Percentiles rank a stretch among this genome's conserved stretches.
Evolutionary conservation across 2,329 filamentous ascomycete genomes (phyloP).

Genomic region (Xylariaceae sp.): DNA sequence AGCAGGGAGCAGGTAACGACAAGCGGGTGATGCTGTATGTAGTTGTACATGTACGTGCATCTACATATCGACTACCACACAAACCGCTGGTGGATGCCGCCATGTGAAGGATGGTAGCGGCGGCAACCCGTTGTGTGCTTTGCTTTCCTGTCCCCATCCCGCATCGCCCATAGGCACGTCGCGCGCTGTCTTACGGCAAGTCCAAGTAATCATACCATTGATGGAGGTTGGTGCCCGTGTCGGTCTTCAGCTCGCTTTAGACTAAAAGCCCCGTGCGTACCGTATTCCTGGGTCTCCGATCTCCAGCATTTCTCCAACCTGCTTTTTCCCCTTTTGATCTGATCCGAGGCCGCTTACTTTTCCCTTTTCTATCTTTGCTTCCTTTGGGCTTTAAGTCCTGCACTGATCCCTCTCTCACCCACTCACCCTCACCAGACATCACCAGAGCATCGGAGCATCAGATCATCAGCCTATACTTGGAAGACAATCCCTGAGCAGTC

Average conservation of each 20-base stretch:
- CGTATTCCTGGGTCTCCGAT: constrained; percentile 29
- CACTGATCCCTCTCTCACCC: constrained; percentile 16
- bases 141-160: constrained; percentile 9
- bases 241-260: constrained; percentile 26
- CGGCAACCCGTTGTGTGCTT: constrained; percentile 17
- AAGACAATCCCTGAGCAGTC: too few species aligned
- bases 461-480: too few species aligned
- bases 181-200: constrained; percentile 7
- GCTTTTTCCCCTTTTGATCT: constrained; percentile 12
- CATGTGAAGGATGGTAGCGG: constrained; percentile 12
- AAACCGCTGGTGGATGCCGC: constrained; percentile 7
- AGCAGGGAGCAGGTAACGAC: background rate
- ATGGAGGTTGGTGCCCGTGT: constrained; percentile 15
- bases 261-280: constrained; percentile 29
- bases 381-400: background rate
- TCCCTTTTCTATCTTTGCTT: background rate
- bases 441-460: too few species aligned
- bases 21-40: constrained; percentile 1
- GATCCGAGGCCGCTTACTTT: constrained; percentile 14
- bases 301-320: constrained; percentile 10
- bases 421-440: background rate
- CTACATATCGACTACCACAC: constrained; percentile 6
- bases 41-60: constrained; percentile 11
- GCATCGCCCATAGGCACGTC: constrained; percentile 1
- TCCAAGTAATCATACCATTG: constrained; percentile 9